Conservation (phyloP, 192 early-diverging fungal genomes). For the Gaertneriomyces sp. region DNA sequence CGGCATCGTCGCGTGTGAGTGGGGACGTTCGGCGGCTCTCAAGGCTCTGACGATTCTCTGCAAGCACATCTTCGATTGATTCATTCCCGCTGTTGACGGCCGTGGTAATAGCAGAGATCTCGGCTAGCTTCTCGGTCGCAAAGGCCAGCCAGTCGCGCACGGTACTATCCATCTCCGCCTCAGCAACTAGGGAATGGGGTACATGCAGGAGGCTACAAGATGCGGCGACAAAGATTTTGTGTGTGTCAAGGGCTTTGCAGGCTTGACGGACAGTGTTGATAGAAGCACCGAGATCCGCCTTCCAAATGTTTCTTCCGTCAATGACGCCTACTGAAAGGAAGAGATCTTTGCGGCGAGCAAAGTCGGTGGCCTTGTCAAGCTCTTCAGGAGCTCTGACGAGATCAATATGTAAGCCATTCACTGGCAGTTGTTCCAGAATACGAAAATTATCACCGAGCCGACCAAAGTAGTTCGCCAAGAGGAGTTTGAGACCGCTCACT, state of each 20-base stretch:
- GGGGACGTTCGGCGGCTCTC: conserved; percentile 69
- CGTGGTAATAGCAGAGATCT: conserved; percentile 68
- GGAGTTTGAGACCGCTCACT: conserved; percentile 58
- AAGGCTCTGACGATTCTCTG: conserved; percentile 56
- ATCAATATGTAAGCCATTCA: conserved; percentile 88
- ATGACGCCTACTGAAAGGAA: conserved; percentile 90
- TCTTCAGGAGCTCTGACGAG: conserved; percentile 80
- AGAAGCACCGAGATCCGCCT: conserved; percentile 75
- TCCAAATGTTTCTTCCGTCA: conserved; percentile 98
- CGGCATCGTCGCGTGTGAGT: conserved; percentile 77
- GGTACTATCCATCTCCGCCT: conserved; percentile 67
- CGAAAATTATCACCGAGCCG: conserved; percentile 70
- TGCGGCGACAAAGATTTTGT: conserved; percentile 78
- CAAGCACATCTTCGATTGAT: conserved; percentile 64
- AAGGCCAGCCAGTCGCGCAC: conserved; percentile 91
- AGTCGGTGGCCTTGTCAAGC: conserved; percentile 65
- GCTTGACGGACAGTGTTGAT: conserved; percentile 66
- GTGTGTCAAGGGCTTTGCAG: conserved; percentile 61
- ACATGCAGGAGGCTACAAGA: conserved; percentile 91
- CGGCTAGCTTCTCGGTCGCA: conserved; percentile 87
- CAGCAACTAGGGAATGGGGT: conserved; percentile 81
- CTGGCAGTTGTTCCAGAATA: conserved; percentile 63
- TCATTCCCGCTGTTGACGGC: conserved; percentile 51
- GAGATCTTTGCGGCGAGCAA: conserved; percentile 49
- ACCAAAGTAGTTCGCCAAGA: conserved; percentile 95